phyloP scores from a whole-genome alignment of 2,329 filamentous ascomycete genomes.

The Monosporascus sp. region DNA sequence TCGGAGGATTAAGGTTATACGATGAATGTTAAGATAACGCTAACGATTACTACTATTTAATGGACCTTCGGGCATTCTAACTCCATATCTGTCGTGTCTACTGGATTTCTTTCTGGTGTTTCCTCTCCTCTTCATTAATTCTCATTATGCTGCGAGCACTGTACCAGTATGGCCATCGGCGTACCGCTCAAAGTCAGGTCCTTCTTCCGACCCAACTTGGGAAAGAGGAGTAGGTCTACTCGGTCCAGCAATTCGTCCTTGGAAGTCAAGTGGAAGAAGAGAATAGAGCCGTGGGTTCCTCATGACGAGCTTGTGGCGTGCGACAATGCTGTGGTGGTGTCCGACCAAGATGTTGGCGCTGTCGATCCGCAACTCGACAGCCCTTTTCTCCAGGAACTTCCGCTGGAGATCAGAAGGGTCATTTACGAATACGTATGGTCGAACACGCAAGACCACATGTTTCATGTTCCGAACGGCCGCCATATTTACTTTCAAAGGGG shows the following conservation, averaged over 20 bases:
- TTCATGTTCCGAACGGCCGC: conserved; percentile 18
- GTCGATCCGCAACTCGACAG: conserved; percentile 17
- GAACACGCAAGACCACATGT: conserved; percentile 19
- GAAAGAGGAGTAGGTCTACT: conserved; percentile 12
- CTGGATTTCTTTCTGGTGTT: background rate
- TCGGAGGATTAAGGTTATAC: background rate
- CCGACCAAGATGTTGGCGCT: background rate
- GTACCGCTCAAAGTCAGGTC: conserved; percentile 17
- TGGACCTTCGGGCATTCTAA: background rate
- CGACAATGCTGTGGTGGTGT: background rate
- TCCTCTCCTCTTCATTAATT: background rate
- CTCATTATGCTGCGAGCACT: background rate
- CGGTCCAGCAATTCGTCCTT: conserved; percentile 5
- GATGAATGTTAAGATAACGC: background rate
- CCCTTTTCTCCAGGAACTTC: conserved; percentile 26
- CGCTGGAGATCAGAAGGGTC: conserved; percentile 28
- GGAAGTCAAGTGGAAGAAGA: conserved; percentile 2
- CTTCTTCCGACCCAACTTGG: conserved; percentile 15
- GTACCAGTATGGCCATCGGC: conserved; percentile 16
- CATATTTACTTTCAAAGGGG: conserved; percentile 24
- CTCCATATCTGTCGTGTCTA: background rate
- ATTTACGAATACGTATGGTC: conserved; percentile 24
- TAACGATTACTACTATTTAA: background rate
- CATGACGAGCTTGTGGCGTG: background rate
- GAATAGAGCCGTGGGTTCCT: background rate